Conservation (phyloP, 2,329 filamentous ascomycete genomes). For the Sporothrix protearum region DNA sequence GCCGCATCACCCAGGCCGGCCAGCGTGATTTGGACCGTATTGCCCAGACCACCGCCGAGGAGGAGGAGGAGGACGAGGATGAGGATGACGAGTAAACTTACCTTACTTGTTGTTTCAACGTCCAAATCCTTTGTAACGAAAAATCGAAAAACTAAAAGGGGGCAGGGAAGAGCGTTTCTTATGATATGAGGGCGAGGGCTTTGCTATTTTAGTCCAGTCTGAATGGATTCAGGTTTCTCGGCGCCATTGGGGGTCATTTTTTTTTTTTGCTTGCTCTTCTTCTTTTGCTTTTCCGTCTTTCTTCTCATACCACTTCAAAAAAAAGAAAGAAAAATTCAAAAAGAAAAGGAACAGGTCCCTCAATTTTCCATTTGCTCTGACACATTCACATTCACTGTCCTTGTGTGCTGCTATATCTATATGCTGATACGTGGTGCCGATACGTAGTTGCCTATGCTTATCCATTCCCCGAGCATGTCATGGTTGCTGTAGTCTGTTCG, state of each 20-base stretch:
- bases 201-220: not conserved
- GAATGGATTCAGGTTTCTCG: conserved; percentile 17
- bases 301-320: not conserved
- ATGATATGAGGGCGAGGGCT: not conserved
- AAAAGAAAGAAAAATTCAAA: conserved; percentile 16
- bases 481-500: not conserved
- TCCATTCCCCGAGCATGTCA: not conserved
- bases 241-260: conserved; percentile 26
- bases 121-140: not conserved
- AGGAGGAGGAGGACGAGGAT: conserved; percentile 60
- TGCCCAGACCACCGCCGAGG: conserved; percentile 74
- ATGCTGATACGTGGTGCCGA: not conserved
- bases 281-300: not conserved
- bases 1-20: conserved; percentile 95
- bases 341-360: conserved; percentile 12
- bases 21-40: conserved; percentile 99
- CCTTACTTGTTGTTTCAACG: conserved; percentile 28
- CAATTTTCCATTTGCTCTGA: not conserved
- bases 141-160: conserved; percentile 15
- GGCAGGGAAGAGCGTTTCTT: conserved; percentile 9
- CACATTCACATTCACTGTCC: not conserved
- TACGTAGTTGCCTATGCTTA: not conserved
- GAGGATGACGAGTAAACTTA: conserved; percentile 58
- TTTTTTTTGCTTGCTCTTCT: conserved; percentile 12
- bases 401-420: not conserved